phyloP scores from a whole-genome alignment of 2,329 filamentous ascomycete genomes.

The Bertia moriformis region DNA sequence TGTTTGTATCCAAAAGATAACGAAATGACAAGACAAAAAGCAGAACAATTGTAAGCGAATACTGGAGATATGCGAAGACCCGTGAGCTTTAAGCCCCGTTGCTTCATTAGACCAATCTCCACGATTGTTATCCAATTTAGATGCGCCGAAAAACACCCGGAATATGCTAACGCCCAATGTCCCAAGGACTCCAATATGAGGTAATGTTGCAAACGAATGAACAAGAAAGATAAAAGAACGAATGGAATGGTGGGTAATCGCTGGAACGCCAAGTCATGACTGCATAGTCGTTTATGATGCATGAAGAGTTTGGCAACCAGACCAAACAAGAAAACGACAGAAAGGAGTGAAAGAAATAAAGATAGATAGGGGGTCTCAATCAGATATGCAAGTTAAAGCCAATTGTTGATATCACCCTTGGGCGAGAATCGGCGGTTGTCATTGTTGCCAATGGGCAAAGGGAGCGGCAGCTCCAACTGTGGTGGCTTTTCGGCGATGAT shows the following conservation, averaged over 20 bases:
- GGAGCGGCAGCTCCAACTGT: not conserved
- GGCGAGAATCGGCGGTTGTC: not conserved
- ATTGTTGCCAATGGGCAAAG: too few species aligned
- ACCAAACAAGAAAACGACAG: not conserved
- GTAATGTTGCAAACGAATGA: too few species aligned
- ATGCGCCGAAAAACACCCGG: not conserved
- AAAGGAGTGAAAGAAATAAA: not conserved
- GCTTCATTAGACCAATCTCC: not conserved
- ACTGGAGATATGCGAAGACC: too few species aligned
- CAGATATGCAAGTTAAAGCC: not conserved
- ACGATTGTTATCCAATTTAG: slow-evolving; percentile 1
- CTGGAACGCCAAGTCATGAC: slow-evolving; percentile 1
- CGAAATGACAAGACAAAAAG: too few species aligned
- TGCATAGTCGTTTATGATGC: too few species aligned
- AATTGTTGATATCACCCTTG: not conserved
- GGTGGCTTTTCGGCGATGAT: not conserved
- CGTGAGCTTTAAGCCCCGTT: too few species aligned
- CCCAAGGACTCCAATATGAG: not conserved
- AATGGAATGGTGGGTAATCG: not conserved
- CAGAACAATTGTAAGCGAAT: too few species aligned
- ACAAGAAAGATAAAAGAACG: not conserved
- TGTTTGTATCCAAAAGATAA: too few species aligned
- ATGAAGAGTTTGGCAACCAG: not conserved
- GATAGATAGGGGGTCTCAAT: too few species aligned
- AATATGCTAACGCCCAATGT: not conserved